Base-by-base conservation (phyloP, 345 rosid species). In the Combretum micranthum region DNA sequence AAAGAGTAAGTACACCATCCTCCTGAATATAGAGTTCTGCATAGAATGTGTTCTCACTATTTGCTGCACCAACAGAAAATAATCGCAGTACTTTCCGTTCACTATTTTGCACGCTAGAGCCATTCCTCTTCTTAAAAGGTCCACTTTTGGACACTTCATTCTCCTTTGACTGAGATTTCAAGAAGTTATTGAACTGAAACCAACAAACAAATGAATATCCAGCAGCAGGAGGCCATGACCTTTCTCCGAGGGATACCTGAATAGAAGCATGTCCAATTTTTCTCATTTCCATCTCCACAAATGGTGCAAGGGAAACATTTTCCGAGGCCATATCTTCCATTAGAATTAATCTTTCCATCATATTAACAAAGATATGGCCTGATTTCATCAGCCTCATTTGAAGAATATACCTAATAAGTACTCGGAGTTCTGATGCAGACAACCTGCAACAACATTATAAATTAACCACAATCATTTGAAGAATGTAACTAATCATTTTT, bases 211-310 rank as follows among this genome's bases (percentile, higher is more conserved):
- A 94, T 53, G 99, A 94, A 85, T 94, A 94, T 47, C 99, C 99
- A 67, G 96, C 99, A 54, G 97, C 96, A 72, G 97, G 99, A 67
- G 99, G 99, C 99, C 99, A 94, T 55, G 99, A 90, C 80, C 99
- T 83, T 75, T 90, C 99, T 66, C 99, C 99, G 25, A 94, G 73
- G 62, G 99, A 87, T 55, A 87, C 99, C 80, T 90, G 96, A 69
- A 94, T 70, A 63, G 99, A 85, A 72, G 97, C 97, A 74, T 90
- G 93, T 42, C 99, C 99, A 63, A 80, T 68, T 78, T 85, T 94
- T 70, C 86, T 85, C 97, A 90, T 87, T 69, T 87, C 90, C 97
- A 94, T 80, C 85, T 82, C 95, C 62, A 84, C 85, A 74, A 87
- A 94, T 18, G 99, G 97, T 42, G 99, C 96, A 64, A 90, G 69